Percentiles rank a stretch among this genome's conserved stretches.
Evolutionary conservation across 2,329 filamentous ascomycete species (phyloP).

Genomic region (Aurifilum marmelostoma): DNA sequence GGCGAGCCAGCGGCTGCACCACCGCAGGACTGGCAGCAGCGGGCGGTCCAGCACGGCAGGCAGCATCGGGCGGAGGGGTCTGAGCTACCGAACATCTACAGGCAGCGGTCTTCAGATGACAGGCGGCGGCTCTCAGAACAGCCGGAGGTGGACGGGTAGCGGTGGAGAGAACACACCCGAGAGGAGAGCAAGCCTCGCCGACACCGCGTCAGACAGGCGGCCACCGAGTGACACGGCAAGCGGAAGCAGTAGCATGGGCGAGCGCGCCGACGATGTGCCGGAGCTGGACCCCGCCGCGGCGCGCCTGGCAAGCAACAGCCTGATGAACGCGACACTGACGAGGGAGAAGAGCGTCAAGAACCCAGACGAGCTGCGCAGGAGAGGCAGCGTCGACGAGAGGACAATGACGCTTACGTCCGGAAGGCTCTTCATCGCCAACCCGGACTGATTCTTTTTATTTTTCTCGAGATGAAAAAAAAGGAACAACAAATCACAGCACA

Average conservation of each 20-base stretch:
- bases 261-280: constrained; percentile 63
- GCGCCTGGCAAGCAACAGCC: constrained; percentile 53
- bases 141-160: constrained; percentile 27
- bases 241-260: constrained; percentile 60
- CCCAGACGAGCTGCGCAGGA: constrained; percentile 71
- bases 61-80: constrained; percentile 44
- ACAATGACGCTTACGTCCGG: constrained; percentile 74
- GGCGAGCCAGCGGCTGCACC: constrained; percentile 55
- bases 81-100: constrained; percentile 55
- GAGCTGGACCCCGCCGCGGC: constrained; percentile 54
- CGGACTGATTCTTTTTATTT: constrained; percentile 68
- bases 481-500: neutral
- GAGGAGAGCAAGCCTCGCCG: constrained; percentile 55
- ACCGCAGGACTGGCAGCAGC: constrained; percentile 75
- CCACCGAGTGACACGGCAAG: constrained; percentile 48
- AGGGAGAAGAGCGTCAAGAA: constrained; percentile 69
- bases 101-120: constrained; percentile 29
- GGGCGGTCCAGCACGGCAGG: constrained; percentile 70
- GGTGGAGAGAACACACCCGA: constrained; percentile 53
- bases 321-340: constrained; percentile 59
- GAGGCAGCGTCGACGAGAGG: constrained; percentile 83
- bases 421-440: constrained; percentile 84
- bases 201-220: constrained; percentile 43
- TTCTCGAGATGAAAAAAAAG: neutral
- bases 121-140: constrained; percentile 29